Evolutionary conservation across 352 stramenopile species (phyloP).

Genomic region (Phytophthora cajani): DNA sequence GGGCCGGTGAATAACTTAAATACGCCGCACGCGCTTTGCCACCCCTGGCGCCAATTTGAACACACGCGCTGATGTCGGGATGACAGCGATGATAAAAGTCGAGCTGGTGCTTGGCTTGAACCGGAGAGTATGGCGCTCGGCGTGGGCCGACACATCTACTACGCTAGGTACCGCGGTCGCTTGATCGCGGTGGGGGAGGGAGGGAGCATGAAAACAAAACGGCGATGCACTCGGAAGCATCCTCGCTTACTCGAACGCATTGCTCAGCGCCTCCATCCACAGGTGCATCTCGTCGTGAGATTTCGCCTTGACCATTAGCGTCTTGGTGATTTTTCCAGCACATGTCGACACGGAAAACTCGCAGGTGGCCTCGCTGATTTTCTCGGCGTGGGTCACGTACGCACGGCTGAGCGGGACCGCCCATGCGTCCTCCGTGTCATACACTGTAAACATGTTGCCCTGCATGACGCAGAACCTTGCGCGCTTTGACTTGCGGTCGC

Average conservation of each 20-base stretch:
- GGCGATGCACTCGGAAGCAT: slow-evolving; percentile 26
- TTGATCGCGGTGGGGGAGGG: slow-evolving; percentile 18
- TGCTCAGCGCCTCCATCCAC: slow-evolving; percentile 71
- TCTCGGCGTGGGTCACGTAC: slow-evolving; percentile 76
- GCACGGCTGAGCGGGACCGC: slow-evolving; percentile 76
- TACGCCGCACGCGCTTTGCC: slow-evolving; percentile 40
- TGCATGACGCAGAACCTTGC: slow-evolving; percentile 80
- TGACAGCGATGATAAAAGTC: slow-evolving; percentile 25
- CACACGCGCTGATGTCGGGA: slow-evolving; percentile 21
- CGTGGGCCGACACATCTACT: slow-evolving; percentile 47
- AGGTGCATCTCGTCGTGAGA: slow-evolving; percentile 81
- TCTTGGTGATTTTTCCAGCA: slow-evolving; percentile 77
- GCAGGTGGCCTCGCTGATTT: slow-evolving; percentile 62
- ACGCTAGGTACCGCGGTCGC: slow-evolving; percentile 37
- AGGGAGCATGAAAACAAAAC: slow-evolving; percentile 9
- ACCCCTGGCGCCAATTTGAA: slow-evolving; percentile 24
- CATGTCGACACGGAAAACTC: slow-evolving; percentile 73
- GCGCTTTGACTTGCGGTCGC: slow-evolving; percentile 80
- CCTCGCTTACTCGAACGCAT: slow-evolving; percentile 55
- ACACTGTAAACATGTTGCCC: slow-evolving; percentile 84
- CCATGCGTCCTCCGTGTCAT: slow-evolving; percentile 85
- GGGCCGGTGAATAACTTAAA: slow-evolving; percentile 57
- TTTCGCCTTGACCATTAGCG: slow-evolving; percentile 65
- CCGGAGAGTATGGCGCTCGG: slow-evolving; percentile 27
- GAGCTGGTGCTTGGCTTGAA: slow-evolving; percentile 19